Conservation (phyloP, 2,329 filamentous ascomycete genomes). For the Botrytis hyacinthi region DNA sequence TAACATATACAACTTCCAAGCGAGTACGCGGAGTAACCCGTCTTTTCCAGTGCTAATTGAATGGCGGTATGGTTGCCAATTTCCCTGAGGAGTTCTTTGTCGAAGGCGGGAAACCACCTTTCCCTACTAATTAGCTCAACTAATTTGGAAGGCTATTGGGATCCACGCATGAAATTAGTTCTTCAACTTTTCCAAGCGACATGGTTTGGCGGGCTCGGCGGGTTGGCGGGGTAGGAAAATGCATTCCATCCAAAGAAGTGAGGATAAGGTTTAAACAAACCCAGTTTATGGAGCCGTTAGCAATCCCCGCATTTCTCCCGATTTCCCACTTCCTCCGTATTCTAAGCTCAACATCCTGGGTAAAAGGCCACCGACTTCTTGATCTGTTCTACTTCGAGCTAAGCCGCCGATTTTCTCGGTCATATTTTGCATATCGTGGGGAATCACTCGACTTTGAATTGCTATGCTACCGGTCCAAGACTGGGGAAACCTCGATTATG, state of each 20-base stretch:
- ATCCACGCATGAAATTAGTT: neutral
- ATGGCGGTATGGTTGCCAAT: neutral
- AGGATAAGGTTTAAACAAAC: constrained; percentile 20
- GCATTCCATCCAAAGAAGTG: neutral
- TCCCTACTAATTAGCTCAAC: neutral
- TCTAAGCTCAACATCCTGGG: neutral
- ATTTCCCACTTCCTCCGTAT: neutral
- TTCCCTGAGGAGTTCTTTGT: neutral
- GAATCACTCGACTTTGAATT: neutral
- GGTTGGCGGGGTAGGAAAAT: neutral
- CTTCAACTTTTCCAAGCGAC: neutral
- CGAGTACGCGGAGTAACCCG: neutral
- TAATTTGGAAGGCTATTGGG: neutral
- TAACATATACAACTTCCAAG: neutral
- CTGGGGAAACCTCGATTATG: neutral
- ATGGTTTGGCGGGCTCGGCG: neutral
- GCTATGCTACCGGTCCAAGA: neutral
- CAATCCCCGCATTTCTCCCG: constrained; percentile 6
- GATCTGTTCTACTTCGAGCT: constrained; percentile 2
- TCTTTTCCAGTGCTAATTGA: neutral
- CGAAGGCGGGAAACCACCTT: neutral
- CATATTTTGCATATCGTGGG: constrained; percentile 13
- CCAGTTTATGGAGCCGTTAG: neutral
- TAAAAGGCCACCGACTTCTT: constrained; percentile 1
- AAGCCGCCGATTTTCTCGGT: constrained; percentile 25